phyloP scores from a whole-genome alignment of 2,329 filamentous ascomycete genomes.

The Colletotrichum sp. region DNA sequence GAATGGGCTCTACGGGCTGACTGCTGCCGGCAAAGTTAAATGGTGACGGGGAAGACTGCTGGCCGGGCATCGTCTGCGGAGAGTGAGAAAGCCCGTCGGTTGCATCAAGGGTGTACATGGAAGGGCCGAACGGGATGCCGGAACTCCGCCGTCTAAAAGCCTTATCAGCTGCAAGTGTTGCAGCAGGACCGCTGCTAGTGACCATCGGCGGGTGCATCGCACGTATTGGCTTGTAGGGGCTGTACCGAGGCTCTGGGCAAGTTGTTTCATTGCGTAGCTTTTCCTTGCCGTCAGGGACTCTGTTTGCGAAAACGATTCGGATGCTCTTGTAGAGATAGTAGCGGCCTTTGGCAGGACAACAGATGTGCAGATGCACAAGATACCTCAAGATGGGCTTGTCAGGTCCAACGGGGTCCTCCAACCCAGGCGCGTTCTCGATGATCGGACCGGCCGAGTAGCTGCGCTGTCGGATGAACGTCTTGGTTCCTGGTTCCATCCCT shows the following conservation, averaged over 20 bases:
- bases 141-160: slow-evolving; percentile 63
- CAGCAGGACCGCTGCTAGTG: slow-evolving; percentile 44
- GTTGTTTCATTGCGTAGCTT: slow-evolving; percentile 90
- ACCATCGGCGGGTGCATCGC: slow-evolving; percentile 49
- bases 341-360: slow-evolving; percentile 80
- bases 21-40: slow-evolving; percentile 36
- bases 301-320: slow-evolving; percentile 94
- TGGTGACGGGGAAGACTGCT: slow-evolving; percentile 27
- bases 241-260: slow-evolving; percentile 85
- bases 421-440: slow-evolving; percentile 65
- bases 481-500: slow-evolving; percentile 92
- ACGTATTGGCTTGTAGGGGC: slow-evolving; percentile 76
- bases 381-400: slow-evolving; percentile 83
- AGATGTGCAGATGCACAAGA: slow-evolving; percentile 91
- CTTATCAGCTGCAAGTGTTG: slow-evolving; percentile 63
- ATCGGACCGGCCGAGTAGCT: slow-evolving; percentile 89
- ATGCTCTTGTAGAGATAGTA: slow-evolving; percentile 93
- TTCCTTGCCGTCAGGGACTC: slow-evolving; percentile 94
- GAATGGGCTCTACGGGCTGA: slow-evolving; percentile 54
- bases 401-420: slow-evolving; percentile 26
- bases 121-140: slow-evolving; percentile 46
- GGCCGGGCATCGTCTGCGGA: slow-evolving; percentile 1
- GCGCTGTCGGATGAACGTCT: slow-evolving; percentile 94
- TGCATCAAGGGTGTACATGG: slow-evolving; percentile 37
- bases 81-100: slow-evolving; percentile 32